Base-by-base conservation (phyloP, 2,329 filamentous ascomycete genomes). In the Botrytis hyacinthi region DNA sequence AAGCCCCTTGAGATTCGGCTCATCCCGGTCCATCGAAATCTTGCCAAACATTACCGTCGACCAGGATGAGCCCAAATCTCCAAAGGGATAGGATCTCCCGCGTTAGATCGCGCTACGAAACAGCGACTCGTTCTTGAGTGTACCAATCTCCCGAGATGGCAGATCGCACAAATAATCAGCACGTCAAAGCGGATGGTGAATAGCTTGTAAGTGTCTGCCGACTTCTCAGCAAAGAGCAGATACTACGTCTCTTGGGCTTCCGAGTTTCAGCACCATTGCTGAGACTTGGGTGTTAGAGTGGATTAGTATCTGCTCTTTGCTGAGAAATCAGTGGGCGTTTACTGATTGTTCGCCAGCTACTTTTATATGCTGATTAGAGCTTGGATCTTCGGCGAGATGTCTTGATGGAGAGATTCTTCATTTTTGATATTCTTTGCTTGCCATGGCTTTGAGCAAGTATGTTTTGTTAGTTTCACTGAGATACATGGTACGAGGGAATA, bases 101-200 rank as follows among this genome's bases (percentile, higher is more conserved):
- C 91, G 71, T 91, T 96, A 71, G 89, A 90, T 75, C 85, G 92
- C 76, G 87, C 88, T 74, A 93, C 96, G 80, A 90, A 93, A 72
- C 90, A 93, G 83, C 90, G 91, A 79, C 92, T 92, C 72, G 87
- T 92, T 76, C 85, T 93, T 74, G 89, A 92, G 76, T 86, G 94
- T 29, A 90, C 93, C 80, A 91, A 92, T 76, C 87, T 93, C 74
- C 87, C 76, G 87, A 88, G 77, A 84, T 87, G 48, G 81, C 73
- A 26, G 77, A 79, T 61, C 81, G 82, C 73, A 80, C 81, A 61
- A 81, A 82, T 29, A 81, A 78, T 74, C 76, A 78, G 29, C 78
- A 79, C 62, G 79, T 80, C 51, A 35, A 35, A 10, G 32, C 42
- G 22, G 32, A 9, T 1, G 10, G 10, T 3, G 1, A 35, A 35